Conservation (phyloP, 2,329 filamentous ascomycete genomes). For the Talaromyces sp. region DNA sequence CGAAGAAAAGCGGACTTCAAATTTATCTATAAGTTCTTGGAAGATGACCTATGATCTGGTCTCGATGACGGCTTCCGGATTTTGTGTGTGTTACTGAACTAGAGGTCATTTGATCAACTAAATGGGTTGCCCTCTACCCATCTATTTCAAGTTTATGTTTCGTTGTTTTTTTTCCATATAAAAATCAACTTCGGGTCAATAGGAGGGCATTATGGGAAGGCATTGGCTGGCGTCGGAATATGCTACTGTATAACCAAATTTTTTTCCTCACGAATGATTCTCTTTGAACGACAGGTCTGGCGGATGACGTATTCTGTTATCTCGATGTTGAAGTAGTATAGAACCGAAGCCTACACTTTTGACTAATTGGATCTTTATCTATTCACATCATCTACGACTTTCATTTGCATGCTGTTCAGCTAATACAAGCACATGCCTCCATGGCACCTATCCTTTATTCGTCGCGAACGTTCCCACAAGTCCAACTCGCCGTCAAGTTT, state of each 20-base stretch:
- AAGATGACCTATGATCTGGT: conserved; percentile 71
- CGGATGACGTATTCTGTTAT: conserved; percentile 4
- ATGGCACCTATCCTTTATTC: not conserved
- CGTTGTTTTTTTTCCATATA: conserved; percentile 1
- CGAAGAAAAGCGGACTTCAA: conserved; percentile 96
- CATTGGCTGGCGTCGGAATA: conserved; percentile 14
- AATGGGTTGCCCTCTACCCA: not conserved
- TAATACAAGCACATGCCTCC: not conserved
- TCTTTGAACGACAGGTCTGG: not conserved
- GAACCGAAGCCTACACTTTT: not conserved
- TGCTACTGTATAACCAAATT: conserved; percentile 8
- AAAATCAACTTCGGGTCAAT: conserved; percentile 7
- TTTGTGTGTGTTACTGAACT: not conserved
- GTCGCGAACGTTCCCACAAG: not conserved
- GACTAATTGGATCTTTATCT: not conserved
- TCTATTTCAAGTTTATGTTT: conserved; percentile 2
- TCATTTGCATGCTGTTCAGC: not conserved
- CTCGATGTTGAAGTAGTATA: not conserved
- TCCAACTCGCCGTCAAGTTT: not conserved
- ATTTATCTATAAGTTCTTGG: conserved; percentile 95
- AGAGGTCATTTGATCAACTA: conserved; percentile 3
- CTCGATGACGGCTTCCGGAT: not conserved
- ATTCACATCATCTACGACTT: too few relatives aligned
- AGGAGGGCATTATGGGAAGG: conserved; percentile 6
- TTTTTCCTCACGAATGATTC: not conserved